Percentiles rank a stretch among this genome's conserved stretches.
phyloP scores from a whole-genome alignment of 2,329 filamentous ascomycete species.

The Aureobasidium lini region DNA sequence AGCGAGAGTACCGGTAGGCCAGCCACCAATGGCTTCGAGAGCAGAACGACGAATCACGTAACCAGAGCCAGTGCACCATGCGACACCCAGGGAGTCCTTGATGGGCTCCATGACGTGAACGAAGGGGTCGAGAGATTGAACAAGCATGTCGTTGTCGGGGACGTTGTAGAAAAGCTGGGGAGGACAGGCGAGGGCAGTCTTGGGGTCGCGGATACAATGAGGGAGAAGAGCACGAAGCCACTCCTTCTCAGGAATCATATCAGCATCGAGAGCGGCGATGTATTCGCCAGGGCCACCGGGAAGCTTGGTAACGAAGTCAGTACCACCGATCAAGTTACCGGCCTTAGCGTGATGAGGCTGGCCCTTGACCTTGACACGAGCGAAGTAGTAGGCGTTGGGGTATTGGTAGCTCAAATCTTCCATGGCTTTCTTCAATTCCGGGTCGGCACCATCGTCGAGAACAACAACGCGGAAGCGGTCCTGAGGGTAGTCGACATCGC shows the following conservation, averaged over 20 bases:
- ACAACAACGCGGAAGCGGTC: slow-evolving; percentile 32
- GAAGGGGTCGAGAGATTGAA: slow-evolving; percentile 52
- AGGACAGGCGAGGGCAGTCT: slow-evolving; percentile 53
- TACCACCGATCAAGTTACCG: slow-evolving; percentile 55
- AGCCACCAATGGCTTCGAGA: slow-evolving; percentile 54
- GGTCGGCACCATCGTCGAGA: slow-evolving; percentile 33
- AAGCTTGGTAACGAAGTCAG: slow-evolving; percentile 18
- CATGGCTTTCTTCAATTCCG: slow-evolving; percentile 29
- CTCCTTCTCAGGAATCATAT: slow-evolving; percentile 58
- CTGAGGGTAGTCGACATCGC: slow-evolving; percentile 34
- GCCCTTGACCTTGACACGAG: slow-evolving; percentile 33
- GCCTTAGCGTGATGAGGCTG: slow-evolving; percentile 49
- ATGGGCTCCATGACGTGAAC: slow-evolving; percentile 46
- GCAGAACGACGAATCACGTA: slow-evolving; percentile 54
- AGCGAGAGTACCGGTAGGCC: slow-evolving; percentile 51
- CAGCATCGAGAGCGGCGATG: slow-evolving; percentile 58
- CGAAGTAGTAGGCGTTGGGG: slow-evolving; percentile 36
- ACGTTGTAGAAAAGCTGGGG: slow-evolving; percentile 58
- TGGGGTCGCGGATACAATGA: slow-evolving; percentile 48
- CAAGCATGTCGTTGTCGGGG: slow-evolving; percentile 50
- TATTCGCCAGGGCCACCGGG: slow-evolving; percentile 19
- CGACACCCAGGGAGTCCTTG: slow-evolving; percentile 42
- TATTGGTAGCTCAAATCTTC: slow-evolving; percentile 29
- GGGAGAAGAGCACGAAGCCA: slow-evolving; percentile 55
- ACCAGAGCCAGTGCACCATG: slow-evolving; percentile 60